phyloP scores from a whole-genome alignment of 192 early-diverging fungal genomes.

The Coemansia sp. region DNA sequence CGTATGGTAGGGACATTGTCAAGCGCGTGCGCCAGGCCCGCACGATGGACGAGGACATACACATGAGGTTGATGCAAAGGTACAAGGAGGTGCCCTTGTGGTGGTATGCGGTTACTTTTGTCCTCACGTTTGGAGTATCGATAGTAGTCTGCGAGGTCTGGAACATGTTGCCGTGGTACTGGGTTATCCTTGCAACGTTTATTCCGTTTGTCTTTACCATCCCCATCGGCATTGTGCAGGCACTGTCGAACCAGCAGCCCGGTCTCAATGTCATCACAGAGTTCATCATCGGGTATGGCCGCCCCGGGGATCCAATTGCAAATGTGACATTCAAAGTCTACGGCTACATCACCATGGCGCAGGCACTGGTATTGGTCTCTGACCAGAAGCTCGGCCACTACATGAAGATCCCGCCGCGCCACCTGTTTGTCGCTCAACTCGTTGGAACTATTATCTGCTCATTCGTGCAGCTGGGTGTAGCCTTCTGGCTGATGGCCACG shows the following conservation, averaged over 20 bases:
- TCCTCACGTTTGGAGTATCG: constrained; percentile 32
- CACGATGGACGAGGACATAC: constrained; percentile 68
- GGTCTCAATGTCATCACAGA: constrained; percentile 84
- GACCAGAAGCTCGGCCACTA: constrained; percentile 81
- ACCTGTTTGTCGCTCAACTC: constrained; percentile 78
- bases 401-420: constrained; percentile 78
- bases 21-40: constrained; percentile 61
- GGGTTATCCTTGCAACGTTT: constrained; percentile 61
- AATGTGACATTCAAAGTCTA: constrained; percentile 87
- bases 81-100: constrained; percentile 78
- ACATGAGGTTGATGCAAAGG: constrained; percentile 68
- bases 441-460: constrained; percentile 70
- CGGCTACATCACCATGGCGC: constrained; percentile 72
- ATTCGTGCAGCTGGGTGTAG: constrained; percentile 67
- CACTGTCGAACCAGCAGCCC: constrained; percentile 73
- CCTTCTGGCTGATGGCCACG: constrained; percentile 64
- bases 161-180: constrained; percentile 66
- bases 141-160: constrained; percentile 49
- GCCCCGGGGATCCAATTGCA: constrained; percentile 76
- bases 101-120: constrained; percentile 58
- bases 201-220: constrained; percentile 68
- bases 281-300: constrained; percentile 74
- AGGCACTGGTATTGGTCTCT: constrained; percentile 65
- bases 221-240: constrained; percentile 80
- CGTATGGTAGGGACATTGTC: constrained; percentile 67